Conservation (phyloP, 371 early-diverging fungal genomes). For the Thermomucor indicae-seudaticae region DNA sequence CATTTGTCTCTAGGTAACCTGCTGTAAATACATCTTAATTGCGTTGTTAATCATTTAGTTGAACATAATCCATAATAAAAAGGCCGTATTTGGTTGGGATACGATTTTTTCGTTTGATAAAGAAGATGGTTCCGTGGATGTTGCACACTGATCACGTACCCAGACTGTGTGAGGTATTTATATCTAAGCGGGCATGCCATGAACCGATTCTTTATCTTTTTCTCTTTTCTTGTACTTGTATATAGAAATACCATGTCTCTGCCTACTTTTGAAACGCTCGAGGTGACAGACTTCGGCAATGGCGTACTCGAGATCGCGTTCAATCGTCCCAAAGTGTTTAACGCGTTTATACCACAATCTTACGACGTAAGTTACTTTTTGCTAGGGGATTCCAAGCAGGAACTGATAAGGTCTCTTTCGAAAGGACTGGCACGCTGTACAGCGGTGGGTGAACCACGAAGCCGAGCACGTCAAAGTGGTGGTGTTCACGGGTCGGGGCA, state of each 20-base stretch:
- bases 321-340: constrained; percentile 62
- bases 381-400: too few relatives aligned
- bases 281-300: constrained; percentile 1
- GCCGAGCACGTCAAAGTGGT: constrained; percentile 52
- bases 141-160: too few relatives aligned
- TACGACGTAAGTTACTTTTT: constrained; percentile 46
- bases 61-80: too few relatives aligned
- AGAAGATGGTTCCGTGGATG: too few relatives aligned
- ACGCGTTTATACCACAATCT: constrained; percentile 56
- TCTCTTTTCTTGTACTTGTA: constrained; percentile 92
- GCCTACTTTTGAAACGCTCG: constrained; percentile 7
- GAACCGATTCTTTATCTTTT: constrained; percentile 74
- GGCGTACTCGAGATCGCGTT: constrained; percentile 65
- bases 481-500: constrained; percentile 68
- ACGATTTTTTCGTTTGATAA: too few relatives aligned
- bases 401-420: too few relatives aligned
- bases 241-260: constrained; percentile 69
- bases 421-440: constrained; percentile 58
- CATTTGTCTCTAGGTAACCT: too few relatives aligned
- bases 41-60: too few relatives aligned
- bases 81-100: too few relatives aligned
- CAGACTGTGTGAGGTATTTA: too few relatives aligned
- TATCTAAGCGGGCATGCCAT: too few relatives aligned
- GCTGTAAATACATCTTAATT: too few relatives aligned
- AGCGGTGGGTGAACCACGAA: constrained; percentile 50